Conservation (phyloP, 1,139 yeast species). For the Saccharomycopsis hybrid region DNA sequence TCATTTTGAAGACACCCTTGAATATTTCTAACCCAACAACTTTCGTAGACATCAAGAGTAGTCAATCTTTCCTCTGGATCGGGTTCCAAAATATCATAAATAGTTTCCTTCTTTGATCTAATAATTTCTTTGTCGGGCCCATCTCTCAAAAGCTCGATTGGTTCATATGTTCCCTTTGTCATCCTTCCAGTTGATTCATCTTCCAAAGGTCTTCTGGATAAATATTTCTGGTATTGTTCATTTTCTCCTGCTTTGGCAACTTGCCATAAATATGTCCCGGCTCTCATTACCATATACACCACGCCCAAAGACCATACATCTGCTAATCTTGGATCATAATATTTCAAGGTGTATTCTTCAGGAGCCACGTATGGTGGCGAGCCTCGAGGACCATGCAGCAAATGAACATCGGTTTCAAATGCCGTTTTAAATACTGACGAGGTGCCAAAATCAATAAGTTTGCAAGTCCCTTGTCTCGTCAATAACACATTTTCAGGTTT, state of each 20-base stretch:
- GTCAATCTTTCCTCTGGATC: constrained; percentile 42
- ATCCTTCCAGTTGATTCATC: constrained; percentile 29
- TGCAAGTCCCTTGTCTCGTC: constrained; percentile 72
- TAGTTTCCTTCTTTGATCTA: constrained; percentile 47
- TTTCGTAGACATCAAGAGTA: constrained; percentile 16
- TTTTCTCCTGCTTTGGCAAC: constrained; percentile 67
- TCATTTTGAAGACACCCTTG: neutral
- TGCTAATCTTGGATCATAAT: constrained; percentile 85
- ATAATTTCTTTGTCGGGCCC: constrained; percentile 37
- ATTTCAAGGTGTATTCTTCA: constrained; percentile 70
- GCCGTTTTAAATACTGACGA: constrained; percentile 96
- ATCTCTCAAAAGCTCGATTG: constrained; percentile 71
- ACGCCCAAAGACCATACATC: constrained; percentile 98
- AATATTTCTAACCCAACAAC: constrained; percentile 13
- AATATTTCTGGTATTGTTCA: constrained; percentile 68
- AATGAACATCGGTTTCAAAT: constrained; percentile 85
- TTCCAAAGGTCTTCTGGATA: constrained; percentile 54
- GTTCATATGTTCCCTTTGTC: constrained; percentile 73
- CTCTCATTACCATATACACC: constrained; percentile 96
- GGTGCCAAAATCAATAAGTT: constrained; percentile 93
- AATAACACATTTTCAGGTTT: constrained; percentile 88
- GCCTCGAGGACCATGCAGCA: constrained; percentile 80
- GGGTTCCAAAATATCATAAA: constrained; percentile 88
- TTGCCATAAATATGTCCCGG: constrained; percentile 92
- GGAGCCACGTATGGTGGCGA: constrained; percentile 95